These are phyloP conservation scores for Achlya hypogyna DNA, from an alignment of 352 stramenopile species.

Conservation along the genomic window DNA sequence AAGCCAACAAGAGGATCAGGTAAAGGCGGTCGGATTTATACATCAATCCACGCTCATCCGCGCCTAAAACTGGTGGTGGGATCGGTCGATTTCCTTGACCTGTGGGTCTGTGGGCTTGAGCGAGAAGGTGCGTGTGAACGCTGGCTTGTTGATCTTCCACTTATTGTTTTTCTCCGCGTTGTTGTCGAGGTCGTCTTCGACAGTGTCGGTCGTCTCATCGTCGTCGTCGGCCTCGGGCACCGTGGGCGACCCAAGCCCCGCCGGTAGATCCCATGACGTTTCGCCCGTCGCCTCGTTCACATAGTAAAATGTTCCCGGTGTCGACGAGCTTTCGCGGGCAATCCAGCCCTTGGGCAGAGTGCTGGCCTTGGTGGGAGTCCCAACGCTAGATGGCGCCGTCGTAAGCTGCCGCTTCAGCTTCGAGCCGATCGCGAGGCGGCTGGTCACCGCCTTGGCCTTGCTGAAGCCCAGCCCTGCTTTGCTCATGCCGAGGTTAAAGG, in stretches of 20 bases:
- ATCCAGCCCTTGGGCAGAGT: slow-evolving; percentile 41
- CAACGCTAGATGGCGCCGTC: neutral
- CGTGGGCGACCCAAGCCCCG: slow-evolving; percentile 22
- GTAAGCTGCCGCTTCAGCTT: slow-evolving; percentile 18
- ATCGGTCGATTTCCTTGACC: slow-evolving; percentile 22
- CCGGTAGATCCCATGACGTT: slow-evolving; percentile 60
- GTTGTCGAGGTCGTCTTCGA: slow-evolving; percentile 21
- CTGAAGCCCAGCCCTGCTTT: too few species aligned
- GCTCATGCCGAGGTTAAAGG: slow-evolving; percentile 16
- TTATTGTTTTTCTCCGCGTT: slow-evolving; percentile 32
- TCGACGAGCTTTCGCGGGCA: slow-evolving; percentile 52
- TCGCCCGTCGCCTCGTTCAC: slow-evolving; percentile 51
- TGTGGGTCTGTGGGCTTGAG: slow-evolving; percentile 4
- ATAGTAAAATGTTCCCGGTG: slow-evolving; percentile 50
- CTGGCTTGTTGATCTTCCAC: slow-evolving; percentile 22
- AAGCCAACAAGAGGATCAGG: neutral
- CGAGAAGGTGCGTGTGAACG: neutral
- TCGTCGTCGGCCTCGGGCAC: slow-evolving; percentile 19
- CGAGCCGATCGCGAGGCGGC: neutral
- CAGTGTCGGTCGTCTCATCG: slow-evolving; percentile 19
- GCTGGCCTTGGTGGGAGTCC: neutral
- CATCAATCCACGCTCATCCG: neutral
- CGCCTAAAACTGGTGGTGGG: slow-evolving; percentile 18
- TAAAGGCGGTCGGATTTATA: slow-evolving; percentile 3
- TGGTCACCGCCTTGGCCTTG: slow-evolving; percentile 17